phyloP scores from a whole-genome alignment of 441 rosid species.

The Adansonia madagascariensis region DNA sequence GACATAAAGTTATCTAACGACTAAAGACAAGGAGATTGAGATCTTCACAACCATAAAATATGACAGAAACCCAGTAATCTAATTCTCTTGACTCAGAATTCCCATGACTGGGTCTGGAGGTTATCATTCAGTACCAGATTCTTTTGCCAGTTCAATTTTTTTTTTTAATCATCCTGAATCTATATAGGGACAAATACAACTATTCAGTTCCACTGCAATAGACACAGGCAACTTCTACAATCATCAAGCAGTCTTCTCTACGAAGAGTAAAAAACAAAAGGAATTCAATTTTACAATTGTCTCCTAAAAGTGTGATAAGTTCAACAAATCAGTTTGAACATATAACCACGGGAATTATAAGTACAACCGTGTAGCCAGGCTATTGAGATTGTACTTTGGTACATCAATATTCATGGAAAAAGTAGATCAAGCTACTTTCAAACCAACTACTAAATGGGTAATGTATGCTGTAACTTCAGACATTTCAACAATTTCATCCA shows the following conservation, averaged over 20 bases:
- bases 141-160: not conserved
- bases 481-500: not conserved
- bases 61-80: not conserved
- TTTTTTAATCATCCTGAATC: not conserved
- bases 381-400: not conserved
- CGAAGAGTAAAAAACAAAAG: not conserved
- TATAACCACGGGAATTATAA: not conserved
- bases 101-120: not conserved
- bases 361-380: not conserved
- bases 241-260: not conserved
- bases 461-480: not conserved
- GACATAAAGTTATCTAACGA: not conserved
- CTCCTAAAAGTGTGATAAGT: not conserved
- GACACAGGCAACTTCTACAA: not conserved
- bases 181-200: not conserved
- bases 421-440: conserved; percentile 2
- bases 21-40: not conserved
- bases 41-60: not conserved
- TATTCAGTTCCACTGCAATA: not conserved
- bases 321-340: not conserved
- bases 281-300: not conserved
- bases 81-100: not conserved
- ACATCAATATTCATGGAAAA: not conserved
- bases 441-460: not conserved
- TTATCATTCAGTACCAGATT: not conserved